Evolutionary conservation across 768 basidiomycete genomes (phyloP), one percentile per base, ranked within the genome.

Genomic region (Mycena latifolia): DNA sequence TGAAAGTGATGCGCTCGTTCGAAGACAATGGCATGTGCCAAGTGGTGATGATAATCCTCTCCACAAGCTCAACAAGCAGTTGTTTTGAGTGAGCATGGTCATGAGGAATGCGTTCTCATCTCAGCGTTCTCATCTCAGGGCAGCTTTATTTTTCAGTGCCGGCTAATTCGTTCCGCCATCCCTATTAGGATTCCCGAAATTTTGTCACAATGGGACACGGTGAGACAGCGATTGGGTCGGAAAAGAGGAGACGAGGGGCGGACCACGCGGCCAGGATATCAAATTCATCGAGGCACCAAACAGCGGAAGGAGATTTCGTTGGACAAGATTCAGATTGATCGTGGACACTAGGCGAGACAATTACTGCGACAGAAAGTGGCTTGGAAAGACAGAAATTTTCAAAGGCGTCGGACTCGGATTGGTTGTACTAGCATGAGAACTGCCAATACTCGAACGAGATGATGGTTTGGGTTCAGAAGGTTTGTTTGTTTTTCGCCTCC

Each of bases 61-160:
- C 60, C 9, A 70, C 4, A 29, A 74, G 63, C 33, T 74, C 74
- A 11, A 69, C 62, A 9, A 72, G 74, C 33, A 74, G 66, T 8
- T 35, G 22, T 25, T 31, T 27, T 14, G n/a, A 31, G 47, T 9
- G n/a, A 27, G 5, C 64, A 65, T 66, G 29, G n/a, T n/a, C n/a
- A 31, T 10, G 47, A 24, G 12, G 22, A 35, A 8, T 53, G 27
- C 6, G 5, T 15, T 39, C n/a, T 41, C 35, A 39, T 9, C 24
- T 17, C 27, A 37, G n/a, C n/a, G n/a, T n/a, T n/a, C 28, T 33
- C 29, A 52, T 31, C 29, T 14, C 11, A 15, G 22, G 20, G 3
- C 3, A 35, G 25, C 47, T n/a, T 15, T 52, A 52, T 53, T 48
- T 57, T 46, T 53, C 50, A 29, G 48, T 48, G 51, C 5, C 28